Percentiles rank a stretch among this genome's conserved stretches.
Evolutionary conservation across 495 filamentous ascomycete genomes (phyloP).

Genomic region (Terfezia boudieri): DNA sequence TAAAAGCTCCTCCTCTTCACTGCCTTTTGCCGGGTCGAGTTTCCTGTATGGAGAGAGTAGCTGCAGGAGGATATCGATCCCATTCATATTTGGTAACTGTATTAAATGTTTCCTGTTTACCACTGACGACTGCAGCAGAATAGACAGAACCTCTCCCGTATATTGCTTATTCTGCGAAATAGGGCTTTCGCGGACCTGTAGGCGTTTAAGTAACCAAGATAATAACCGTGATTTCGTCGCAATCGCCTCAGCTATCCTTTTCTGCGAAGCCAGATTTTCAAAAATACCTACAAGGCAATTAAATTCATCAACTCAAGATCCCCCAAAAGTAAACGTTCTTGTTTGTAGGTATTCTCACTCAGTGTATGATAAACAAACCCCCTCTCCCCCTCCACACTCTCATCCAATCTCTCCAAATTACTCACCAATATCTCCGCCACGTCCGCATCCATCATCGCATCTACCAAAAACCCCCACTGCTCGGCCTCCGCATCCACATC

Average conservation of each 20-base stretch:
- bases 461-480: constrained; percentile 64
- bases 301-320: not conserved
- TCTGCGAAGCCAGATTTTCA: constrained; percentile 64
- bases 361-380: constrained; percentile 72
- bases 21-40: constrained; percentile 64
- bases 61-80: constrained; percentile 60
- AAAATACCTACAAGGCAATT: constrained; percentile 32
- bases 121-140: constrained; percentile 50
- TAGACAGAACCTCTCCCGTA: constrained; percentile 72
- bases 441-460: constrained; percentile 64
- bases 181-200: constrained; percentile 36
- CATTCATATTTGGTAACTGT: constrained; percentile 29
- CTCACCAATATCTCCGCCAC: constrained; percentile 60
- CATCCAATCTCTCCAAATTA: constrained; percentile 67
- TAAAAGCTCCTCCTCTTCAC: constrained; percentile 81
- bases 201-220: constrained; percentile 52
- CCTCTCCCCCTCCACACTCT: constrained; percentile 53
- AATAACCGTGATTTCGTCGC: constrained; percentile 43
- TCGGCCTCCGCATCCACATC: constrained; percentile 66
- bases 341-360: constrained; percentile 21
- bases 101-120: constrained; percentile 42
- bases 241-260: constrained; percentile 42
- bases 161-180: constrained; percentile 87
- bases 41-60: constrained; percentile 74
- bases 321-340: not conserved